Conservation (phyloP, 2,329 filamentous ascomycete species). For the Diaporthe nobilis region DNA sequence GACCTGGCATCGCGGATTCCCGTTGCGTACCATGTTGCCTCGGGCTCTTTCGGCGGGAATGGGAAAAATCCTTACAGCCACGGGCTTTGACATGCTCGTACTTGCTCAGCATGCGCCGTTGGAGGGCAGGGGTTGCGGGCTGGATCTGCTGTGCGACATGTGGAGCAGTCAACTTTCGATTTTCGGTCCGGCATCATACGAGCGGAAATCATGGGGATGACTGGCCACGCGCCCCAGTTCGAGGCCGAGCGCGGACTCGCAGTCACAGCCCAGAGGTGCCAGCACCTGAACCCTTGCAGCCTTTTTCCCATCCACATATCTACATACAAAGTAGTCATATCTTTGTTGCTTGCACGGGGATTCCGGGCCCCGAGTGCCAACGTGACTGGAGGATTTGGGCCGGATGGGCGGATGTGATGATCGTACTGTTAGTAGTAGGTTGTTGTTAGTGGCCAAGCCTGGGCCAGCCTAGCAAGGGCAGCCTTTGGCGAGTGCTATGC, state of each 20-base stretch:
- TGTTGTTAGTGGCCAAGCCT: neutral
- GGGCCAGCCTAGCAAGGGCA: neutral
- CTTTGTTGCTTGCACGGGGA: neutral
- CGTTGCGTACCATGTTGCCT: slow-evolving; percentile 25
- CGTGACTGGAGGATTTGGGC: neutral
- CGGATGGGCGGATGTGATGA: neutral
- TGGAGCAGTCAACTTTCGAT: slow-evolving; percentile 43
- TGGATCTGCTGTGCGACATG: slow-evolving; percentile 39
- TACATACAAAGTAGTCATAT: neutral
- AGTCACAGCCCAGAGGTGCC: neutral
- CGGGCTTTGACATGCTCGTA: slow-evolving; percentile 17
- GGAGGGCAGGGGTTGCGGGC: slow-evolving; percentile 21
- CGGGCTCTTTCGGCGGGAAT: slow-evolving; percentile 38
- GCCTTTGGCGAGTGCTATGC: neutral
- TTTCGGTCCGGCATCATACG: slow-evolving; percentile 42
- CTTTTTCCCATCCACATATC: too few species aligned
- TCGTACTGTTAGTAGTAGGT: neutral
- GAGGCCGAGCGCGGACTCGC: slow-evolving; percentile 31
- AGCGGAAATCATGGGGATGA: slow-evolving; percentile 28
- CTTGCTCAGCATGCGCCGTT: neutral
- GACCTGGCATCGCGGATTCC: slow-evolving; percentile 27
- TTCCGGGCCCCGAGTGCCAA: neutral
- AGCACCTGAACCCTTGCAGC: neutral
- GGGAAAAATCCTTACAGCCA: neutral
- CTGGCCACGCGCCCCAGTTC: slow-evolving; percentile 8